Evolutionary conservation across 2,329 filamentous ascomycete genomes (phyloP).

Genomic region (Chaetomium strumarium): DNA sequence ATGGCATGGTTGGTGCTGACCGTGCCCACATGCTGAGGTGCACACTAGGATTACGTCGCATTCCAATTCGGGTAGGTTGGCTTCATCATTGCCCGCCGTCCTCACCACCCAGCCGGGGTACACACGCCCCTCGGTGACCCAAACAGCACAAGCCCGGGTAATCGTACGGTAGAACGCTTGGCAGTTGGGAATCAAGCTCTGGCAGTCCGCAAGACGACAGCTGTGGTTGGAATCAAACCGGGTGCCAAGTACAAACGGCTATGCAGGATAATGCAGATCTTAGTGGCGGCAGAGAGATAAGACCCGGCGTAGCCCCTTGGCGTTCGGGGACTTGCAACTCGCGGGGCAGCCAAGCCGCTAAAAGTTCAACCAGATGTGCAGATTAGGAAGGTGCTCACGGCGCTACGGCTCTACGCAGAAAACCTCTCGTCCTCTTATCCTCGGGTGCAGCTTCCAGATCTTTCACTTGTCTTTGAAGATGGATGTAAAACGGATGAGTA

Average conservation of each 20-base stretch:
- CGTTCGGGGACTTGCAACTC: neutral
- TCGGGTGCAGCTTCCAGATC: too few relatives aligned
- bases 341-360: constrained; percentile 11
- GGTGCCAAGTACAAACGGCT: neutral
- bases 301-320: neutral
- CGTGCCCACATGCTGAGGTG: neutral
- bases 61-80: neutral
- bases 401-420: too few relatives aligned
- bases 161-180: neutral
- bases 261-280: constrained; percentile 1
- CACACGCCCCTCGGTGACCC: constrained; percentile 4
- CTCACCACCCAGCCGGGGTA: too few relatives aligned
- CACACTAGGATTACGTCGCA: neutral
- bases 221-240: neutral
- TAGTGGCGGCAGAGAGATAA: constrained; percentile 3
- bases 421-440: too few relatives aligned
- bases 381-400: constrained; percentile 14
- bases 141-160: constrained; percentile 6
- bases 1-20: neutral
- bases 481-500: too few relatives aligned
- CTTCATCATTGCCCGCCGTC: too few relatives aligned
- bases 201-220: neutral
- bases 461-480: too few relatives aligned
- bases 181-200: constrained; percentile 5
- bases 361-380: neutral